Base-by-base conservation (phyloP, 2,329 filamentous ascomycete species). In the Colletotrichum sp. region DNA sequence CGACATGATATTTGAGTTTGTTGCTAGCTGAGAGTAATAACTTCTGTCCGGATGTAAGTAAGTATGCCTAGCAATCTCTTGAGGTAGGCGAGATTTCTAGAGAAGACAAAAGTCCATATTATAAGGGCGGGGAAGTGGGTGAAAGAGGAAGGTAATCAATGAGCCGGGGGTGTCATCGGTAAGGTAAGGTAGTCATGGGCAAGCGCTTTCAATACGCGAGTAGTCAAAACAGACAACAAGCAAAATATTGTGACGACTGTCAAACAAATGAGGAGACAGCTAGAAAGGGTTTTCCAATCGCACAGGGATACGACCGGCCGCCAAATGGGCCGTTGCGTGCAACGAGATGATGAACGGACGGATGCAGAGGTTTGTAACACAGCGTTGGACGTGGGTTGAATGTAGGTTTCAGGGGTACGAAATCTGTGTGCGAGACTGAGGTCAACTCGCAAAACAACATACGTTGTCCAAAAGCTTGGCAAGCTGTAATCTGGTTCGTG, bases 1-100 rank as follows among this genome's bases (percentile, higher is more conserved):
- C 72, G 90, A 86, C 93, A 94, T 94, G 55, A 82, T 90, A 81
- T 75, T 76, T 12, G 63, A 18, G 15, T 71, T 74, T 13, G 32
- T 16, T 26, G 7, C 49, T 15, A 36, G 36, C 24, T 64, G 16
- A 30, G 12, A 30, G 16, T 36, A 60, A 10, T 59, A 49, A 15
- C 12, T 28, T 60, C 74, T 76, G 64, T 26, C 24, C 30, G 18
- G n/a, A 52, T 21, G 44, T 49, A 52, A 24, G 44, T 52, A 4
- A 21, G 44, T 52, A 52, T 52, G 44, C n/a, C n/a, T 13, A 52
- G 44, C n/a, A 52, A 13, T 21, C 12, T 52, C 44, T 52, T 52
- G 24, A 32, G 49, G n/a, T 66, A 30, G 73, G 49, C 34, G 18
- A 13, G 63, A 66, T 64, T 32, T 63, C 18, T 63, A 32, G n/a